Evolutionary conservation across 1,284 basidiomycete genomes (phyloP).

Genomic region (Ustilago nuda): DNA sequence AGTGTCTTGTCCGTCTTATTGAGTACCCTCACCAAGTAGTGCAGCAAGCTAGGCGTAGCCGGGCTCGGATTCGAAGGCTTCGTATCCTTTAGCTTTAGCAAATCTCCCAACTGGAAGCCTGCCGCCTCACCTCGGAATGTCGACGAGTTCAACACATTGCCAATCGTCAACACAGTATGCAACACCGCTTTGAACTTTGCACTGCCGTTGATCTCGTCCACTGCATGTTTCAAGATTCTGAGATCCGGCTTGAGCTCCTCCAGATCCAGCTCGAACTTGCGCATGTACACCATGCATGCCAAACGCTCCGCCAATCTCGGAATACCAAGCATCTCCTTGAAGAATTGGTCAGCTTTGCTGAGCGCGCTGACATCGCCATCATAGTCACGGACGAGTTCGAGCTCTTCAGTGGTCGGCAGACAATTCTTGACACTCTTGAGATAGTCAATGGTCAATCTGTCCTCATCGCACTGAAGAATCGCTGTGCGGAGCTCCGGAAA

Average conservation of each 20-base stretch:
- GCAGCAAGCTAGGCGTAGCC: constrained; percentile 84
- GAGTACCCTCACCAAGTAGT: constrained; percentile 84
- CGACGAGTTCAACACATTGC: constrained; percentile 83
- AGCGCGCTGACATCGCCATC: constrained; percentile 50
- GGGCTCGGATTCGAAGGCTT: constrained; percentile 78
- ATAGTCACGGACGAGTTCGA: constrained; percentile 59
- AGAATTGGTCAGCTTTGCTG: constrained; percentile 83
- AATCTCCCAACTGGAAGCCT: constrained; percentile 84
- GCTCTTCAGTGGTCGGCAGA: constrained; percentile 59
- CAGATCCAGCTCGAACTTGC: constrained; percentile 82
- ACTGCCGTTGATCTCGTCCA: constrained; percentile 79
- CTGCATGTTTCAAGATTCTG: constrained; percentile 79
- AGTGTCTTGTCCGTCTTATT: constrained; percentile 77
- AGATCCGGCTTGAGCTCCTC: constrained; percentile 87
- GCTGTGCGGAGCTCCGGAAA: constrained; percentile 56
- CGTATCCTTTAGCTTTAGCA: constrained; percentile 87
- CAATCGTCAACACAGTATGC: constrained; percentile 76
- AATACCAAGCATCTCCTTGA: constrained; percentile 82
- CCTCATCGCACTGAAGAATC: constrained; percentile 54
- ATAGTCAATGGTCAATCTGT: constrained; percentile 50
- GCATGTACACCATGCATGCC: constrained; percentile 84
- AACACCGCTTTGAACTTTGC: constrained; percentile 78
- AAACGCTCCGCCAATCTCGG: constrained; percentile 80
- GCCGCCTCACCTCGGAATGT: constrained; percentile 84
- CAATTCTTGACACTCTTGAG: constrained; percentile 56